Conservation (phyloP, 495 filamentous ascomycete species). For the Cercophora samala region DNA sequence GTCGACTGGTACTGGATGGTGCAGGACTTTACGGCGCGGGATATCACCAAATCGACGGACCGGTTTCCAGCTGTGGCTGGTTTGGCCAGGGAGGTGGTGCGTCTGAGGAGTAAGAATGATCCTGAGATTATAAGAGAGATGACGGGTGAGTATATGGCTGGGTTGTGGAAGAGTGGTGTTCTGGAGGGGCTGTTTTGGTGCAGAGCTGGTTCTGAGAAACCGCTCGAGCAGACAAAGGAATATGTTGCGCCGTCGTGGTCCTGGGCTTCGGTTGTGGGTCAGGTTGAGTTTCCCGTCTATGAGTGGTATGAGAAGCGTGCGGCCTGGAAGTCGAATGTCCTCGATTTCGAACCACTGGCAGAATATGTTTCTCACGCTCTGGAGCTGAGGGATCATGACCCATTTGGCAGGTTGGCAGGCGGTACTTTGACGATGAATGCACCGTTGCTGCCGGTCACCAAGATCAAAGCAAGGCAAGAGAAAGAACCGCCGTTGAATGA, state of each 20-base stretch:
- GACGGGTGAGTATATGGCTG: constrained; percentile 22
- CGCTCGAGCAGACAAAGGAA: constrained; percentile 10
- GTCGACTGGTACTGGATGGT: constrained; percentile 31
- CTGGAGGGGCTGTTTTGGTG: constrained; percentile 32
- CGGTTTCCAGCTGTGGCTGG: constrained; percentile 37
- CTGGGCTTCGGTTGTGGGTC: constrained; percentile 35
- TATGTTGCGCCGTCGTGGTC: constrained; percentile 38
- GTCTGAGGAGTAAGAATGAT: constrained; percentile 10
- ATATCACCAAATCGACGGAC: constrained; percentile 33
- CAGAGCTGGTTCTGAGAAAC: background rate
- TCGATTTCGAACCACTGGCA: constrained; percentile 24
- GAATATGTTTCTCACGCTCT: constrained; percentile 12
- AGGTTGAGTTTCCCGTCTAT: constrained; percentile 26
- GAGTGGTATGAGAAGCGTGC: constrained; percentile 20
- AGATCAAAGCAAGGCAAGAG: constrained; percentile 3
- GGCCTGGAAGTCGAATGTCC: constrained; percentile 17
- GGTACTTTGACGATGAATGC: constrained; percentile 16
- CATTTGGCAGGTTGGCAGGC: constrained; percentile 2
- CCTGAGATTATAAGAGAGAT: background rate
- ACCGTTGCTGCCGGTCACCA: constrained; percentile 17
- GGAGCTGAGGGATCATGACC: constrained; percentile 9
- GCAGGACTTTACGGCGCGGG: constrained; percentile 25
- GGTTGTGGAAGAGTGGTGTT: constrained; percentile 29
- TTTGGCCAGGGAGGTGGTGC: constrained; percentile 22
- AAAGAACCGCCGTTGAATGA: constrained; percentile 9